A percentile compares a stretch with the other conserved stretches of the same genome.
These are phyloP conservation scores for Talaromyces funiculosus DNA, from an alignment of 2,329 filamentous ascomycete species.

Conservation along the genomic window DNA sequence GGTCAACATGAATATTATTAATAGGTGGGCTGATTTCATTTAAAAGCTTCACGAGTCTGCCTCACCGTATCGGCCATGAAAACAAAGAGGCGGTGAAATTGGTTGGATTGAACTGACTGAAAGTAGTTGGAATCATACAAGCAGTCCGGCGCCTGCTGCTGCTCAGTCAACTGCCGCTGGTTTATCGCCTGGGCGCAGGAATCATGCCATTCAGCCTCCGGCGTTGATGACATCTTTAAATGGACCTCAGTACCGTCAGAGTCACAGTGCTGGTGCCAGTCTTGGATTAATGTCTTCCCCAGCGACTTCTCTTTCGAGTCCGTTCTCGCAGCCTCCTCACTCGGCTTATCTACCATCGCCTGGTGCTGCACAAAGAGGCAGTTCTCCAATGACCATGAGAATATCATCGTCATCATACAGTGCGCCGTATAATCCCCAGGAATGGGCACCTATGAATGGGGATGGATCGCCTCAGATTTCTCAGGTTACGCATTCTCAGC, in stretches of 20 bases:
- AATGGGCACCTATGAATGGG: slow-evolving; percentile 41
- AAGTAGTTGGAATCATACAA: slow-evolving; percentile 12
- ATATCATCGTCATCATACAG: slow-evolving; percentile 32
- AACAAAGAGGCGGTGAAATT: background rate
- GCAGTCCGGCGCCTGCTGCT: slow-evolving; percentile 6
- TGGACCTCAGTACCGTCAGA: slow-evolving; percentile 31
- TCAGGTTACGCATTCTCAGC: slow-evolving; percentile 25
- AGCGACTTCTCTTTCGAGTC: slow-evolving; percentile 40
- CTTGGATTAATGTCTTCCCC: slow-evolving; percentile 36
- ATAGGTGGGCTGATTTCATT: slow-evolving; percentile 28
- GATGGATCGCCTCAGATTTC: slow-evolving; percentile 22
- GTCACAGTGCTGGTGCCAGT: slow-evolving; percentile 23
- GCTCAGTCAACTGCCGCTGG: slow-evolving; percentile 18
- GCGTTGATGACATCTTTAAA: slow-evolving; percentile 38
- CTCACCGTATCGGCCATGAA: background rate
- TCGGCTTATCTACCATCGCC: slow-evolving; percentile 33
- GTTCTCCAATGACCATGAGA: slow-evolving; percentile 41
- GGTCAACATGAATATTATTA: slow-evolving; percentile 30
- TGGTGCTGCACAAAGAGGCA: slow-evolving; percentile 29
- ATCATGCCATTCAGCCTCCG: slow-evolving; percentile 39
- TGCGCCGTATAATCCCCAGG: slow-evolving; percentile 46
- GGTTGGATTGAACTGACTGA: background rate
- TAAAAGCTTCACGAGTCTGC: slow-evolving; percentile 1
- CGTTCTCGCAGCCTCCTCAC: slow-evolving; percentile 37
- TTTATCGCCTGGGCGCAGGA: slow-evolving; percentile 37